Evolutionary conservation across 1,284 basidiomycete genomes (phyloP), one percentile per base, ranked within the genome.

Genomic region (Cerioporus squamosus): DNA sequence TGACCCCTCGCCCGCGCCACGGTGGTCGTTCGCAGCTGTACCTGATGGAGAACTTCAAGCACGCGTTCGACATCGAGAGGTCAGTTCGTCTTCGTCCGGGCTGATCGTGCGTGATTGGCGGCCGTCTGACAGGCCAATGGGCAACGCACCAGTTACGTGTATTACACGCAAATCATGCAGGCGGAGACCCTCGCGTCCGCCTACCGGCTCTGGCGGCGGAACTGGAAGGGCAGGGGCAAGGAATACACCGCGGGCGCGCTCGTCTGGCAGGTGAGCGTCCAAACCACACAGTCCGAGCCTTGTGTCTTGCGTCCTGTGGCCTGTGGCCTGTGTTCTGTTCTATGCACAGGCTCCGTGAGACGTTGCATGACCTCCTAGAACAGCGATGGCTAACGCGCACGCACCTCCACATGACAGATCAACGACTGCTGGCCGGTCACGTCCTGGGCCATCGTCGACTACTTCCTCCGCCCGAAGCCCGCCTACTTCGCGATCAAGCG

Each of bases 11-110:
- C 55, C 24, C 31, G 10, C 24, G 38, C n/a, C 31, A 45, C 29
- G 53, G 44, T 22, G 42, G 47, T 45, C 53, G 31, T 29, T 55
- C 22, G 40, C 61, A 93, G 83, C 79, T 93, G 22, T 96, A 95
- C 73, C 81, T 96, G 45, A 80, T 94, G 70, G 94, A 96, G 75
- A 96, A 96, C 76, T 93, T 94, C 77, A 92, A 86, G 73, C 92
- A 95, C 71, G 81, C 90, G 0, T 94, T 94, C 70, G 90, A 95
- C 69, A 91, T 95, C 78, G 89, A 93, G 69, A 91, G 87, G 66
- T 69, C 60, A 55, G 64, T 66, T 51, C 48, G 38, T 46, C 50
- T 66, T 53, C 48, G 33, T 46, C 50, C 43, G 29, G 49, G 18
- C 20, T 36, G 53, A 29, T 47, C 22, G 51, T 53, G 44, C 51